Percentiles rank a stretch among this genome's conserved stretches.
These are phyloP conservation scores for Aspergillus terreus DNA, from an alignment of 2,329 filamentous ascomycete species.

Conservation along the genomic window DNA sequence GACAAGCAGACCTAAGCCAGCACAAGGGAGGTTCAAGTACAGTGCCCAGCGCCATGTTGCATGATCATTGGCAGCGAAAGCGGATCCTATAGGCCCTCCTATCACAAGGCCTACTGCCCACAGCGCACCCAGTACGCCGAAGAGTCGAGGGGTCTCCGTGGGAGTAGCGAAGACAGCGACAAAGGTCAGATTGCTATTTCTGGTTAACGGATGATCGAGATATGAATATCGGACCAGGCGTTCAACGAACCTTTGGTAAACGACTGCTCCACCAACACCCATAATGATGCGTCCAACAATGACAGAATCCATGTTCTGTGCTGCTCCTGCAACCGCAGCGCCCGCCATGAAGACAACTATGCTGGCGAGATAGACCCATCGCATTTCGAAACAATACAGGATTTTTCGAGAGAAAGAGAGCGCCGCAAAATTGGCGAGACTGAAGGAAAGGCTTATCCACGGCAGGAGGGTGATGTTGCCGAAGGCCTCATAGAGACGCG, in stretches of 20 bases:
- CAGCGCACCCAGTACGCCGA: background rate
- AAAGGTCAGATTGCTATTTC: background rate
- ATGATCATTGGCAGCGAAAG: background rate
- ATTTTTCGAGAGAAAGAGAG: slow-evolving; percentile 7
- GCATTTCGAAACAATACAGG: slow-evolving; percentile 3
- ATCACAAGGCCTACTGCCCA: slow-evolving; percentile 2
- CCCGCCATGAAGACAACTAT: slow-evolving; percentile 1
- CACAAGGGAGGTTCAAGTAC: slow-evolving; percentile 1
- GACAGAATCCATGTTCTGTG: background rate
- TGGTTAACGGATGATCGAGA: background rate
- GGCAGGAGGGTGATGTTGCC: slow-evolving; percentile 13
- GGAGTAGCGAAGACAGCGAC: slow-evolving; percentile 2
- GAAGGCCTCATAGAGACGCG: slow-evolving; percentile 11
- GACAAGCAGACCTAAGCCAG: background rate
- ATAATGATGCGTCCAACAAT: slow-evolving; percentile 3
- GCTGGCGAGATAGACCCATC: slow-evolving; percentile 1
- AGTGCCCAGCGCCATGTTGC: slow-evolving; percentile 8
- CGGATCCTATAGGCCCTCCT: slow-evolving; percentile 1
- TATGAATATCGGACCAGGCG: background rate
- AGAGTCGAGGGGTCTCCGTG: background rate
- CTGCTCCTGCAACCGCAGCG: slow-evolving; percentile 1
- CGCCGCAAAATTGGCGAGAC: slow-evolving; percentile 10
- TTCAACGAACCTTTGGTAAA: background rate
- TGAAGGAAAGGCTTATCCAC: slow-evolving; percentile 13
- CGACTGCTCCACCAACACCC: background rate